phyloP scores from a whole-genome alignment of 78 protist genomes.

The Dictyostelium brefeldianum region DNA sequence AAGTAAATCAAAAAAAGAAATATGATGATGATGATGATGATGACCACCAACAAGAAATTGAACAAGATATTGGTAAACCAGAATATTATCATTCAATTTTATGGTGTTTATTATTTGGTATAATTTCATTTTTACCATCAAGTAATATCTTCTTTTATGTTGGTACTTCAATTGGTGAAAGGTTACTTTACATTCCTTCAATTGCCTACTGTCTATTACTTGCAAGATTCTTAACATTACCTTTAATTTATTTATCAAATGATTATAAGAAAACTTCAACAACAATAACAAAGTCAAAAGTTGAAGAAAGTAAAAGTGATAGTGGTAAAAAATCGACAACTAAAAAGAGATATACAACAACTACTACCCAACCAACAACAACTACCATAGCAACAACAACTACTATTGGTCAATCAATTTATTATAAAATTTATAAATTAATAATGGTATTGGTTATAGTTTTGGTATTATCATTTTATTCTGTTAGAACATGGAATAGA shows the following conservation, averaged over 20 bases:
- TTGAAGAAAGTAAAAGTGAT: not conserved
- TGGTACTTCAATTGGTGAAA: constrained; percentile 43
- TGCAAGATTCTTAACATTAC: constrained; percentile 26
- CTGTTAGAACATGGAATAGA: constrained; percentile 11
- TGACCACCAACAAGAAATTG: not conserved
- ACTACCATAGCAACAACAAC: not conserved
- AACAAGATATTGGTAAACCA: not conserved
- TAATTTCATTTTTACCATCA: constrained; percentile 11
- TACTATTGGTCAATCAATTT: not conserved
- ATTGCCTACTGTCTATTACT: constrained; percentile 46
- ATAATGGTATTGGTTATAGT: not conserved
- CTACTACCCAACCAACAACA: not conserved
- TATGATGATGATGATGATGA: not conserved
- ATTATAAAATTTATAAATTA: not conserved
- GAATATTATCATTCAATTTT: not conserved
- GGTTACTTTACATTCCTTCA: constrained; percentile 62
- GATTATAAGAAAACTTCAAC: not conserved
- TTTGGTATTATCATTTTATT: constrained; percentile 17
- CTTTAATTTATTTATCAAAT: constrained; percentile 6
- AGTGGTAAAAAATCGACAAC: not conserved
- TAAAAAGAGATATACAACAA: not conserved
- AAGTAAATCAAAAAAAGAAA: not conserved
- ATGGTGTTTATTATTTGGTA: constrained; percentile 4
- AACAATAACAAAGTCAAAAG: not conserved
- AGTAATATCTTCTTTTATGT: constrained; percentile 42